These are phyloP conservation scores for Curvularia hawaiiensis DNA, from an alignment of 2,329 filamentous ascomycete genomes.

Conservation along the genomic window DNA sequence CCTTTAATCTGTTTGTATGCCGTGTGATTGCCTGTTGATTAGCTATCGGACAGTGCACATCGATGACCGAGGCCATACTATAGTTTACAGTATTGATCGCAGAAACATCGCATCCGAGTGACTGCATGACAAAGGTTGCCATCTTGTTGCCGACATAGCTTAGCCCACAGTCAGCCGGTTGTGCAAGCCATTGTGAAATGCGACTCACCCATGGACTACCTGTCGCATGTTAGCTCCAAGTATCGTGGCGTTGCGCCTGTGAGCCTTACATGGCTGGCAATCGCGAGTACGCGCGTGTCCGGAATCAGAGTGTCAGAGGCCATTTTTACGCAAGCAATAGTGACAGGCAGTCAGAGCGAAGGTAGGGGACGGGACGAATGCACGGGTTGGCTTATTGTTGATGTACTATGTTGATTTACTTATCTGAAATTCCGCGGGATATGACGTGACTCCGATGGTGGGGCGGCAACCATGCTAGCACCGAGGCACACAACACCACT, in stretches of 20 bases:
- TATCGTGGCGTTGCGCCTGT: conserved; percentile 12
- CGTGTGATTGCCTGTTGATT: conserved; percentile 81
- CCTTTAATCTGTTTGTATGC: conserved; percentile 90
- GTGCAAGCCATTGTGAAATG: not conserved
- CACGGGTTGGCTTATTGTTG: conserved; percentile 14
- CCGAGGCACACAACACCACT: conserved; percentile 25
- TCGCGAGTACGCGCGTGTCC: conserved; percentile 76
- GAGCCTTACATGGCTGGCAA: conserved; percentile 89
- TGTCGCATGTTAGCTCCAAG: conserved; percentile 47
- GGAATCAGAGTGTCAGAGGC: conserved; percentile 54
- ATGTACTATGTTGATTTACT: conserved; percentile 39
- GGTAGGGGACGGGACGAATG: not conserved
- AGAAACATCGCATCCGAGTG: conserved; percentile 89
- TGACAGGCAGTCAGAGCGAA: not conserved
- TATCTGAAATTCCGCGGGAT: conserved; percentile 42
- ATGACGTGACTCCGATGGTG: conserved; percentile 42
- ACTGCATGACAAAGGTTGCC: conserved; percentile 92
- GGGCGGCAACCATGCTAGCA: conserved; percentile 30
- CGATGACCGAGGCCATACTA: conserved; percentile 64
- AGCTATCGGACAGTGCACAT: conserved; percentile 6
- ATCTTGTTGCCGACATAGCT: conserved; percentile 99
- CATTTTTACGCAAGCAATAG: conserved; percentile 26
- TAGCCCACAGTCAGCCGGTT: conserved; percentile 30
- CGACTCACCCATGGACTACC: conserved; percentile 75
- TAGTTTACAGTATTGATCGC: conserved; percentile 97